phyloP scores from a whole-genome alignment of 2,329 filamentous ascomycete species.

The Cladosporium sp. region DNA sequence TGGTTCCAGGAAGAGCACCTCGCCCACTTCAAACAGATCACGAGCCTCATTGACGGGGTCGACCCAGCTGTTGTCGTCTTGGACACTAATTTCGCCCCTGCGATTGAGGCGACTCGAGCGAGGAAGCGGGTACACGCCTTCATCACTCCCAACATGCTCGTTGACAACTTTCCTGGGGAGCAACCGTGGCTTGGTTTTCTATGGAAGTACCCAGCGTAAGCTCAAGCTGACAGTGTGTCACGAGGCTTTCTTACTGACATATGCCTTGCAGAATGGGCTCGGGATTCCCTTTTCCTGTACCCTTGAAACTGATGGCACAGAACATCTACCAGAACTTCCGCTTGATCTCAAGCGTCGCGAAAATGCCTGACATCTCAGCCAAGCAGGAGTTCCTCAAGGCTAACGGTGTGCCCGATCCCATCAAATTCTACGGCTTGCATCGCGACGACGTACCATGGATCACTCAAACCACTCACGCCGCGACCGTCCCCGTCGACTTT shows the following conservation, averaged over 20 bases:
- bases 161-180: conserved; percentile 1
- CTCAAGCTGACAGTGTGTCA: too few species aligned
- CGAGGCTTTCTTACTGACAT: neutral
- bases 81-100: conserved; percentile 3
- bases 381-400: conserved; percentile 1
- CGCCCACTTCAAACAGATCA: neutral
- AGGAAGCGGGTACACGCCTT: conserved; percentile 3
- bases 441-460: conserved; percentile 6
- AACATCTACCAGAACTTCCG: conserved; percentile 8
- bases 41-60: neutral
- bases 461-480: conserved; percentile 2
- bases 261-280: neutral
- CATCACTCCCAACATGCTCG: conserved; percentile 5
- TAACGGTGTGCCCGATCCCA: conserved; percentile 1
- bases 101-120: conserved; percentile 5
- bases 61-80: conserved; percentile 1
- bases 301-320: neutral
- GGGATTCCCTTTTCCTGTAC: conserved; percentile 4
- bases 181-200: conserved; percentile 6
- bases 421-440: conserved; percentile 9
- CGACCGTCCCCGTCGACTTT: conserved; percentile 2
- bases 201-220: conserved; percentile 10
- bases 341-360: neutral
- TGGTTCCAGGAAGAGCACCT: conserved; percentile 2
- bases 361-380: conserved; percentile 4